Conservation (phyloP, 768 basidiomycete species). For the Clitopilus passeckerianus region DNA sequence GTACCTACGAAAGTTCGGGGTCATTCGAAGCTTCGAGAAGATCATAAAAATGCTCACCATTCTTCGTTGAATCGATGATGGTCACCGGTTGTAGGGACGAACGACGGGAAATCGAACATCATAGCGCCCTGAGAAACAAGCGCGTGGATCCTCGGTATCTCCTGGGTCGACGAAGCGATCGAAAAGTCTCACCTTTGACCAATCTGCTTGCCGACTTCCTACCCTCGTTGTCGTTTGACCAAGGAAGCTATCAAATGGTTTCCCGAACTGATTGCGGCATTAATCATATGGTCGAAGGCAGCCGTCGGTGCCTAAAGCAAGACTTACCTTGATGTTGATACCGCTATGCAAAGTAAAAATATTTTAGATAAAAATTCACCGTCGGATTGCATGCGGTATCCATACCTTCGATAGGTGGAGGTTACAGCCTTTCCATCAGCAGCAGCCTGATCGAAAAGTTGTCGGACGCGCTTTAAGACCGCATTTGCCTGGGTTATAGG, state of each 20-base stretch:
- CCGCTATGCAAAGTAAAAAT: slow-evolving; percentile 14
- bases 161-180: background rate
- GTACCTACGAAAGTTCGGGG: slow-evolving; percentile 7
- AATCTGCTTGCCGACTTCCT: slow-evolving; percentile 24
- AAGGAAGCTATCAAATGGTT: slow-evolving; percentile 29
- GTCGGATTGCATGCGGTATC: background rate
- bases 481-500: slow-evolving; percentile 25
- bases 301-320: background rate
- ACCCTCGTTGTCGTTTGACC: slow-evolving; percentile 28
- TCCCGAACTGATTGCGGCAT: slow-evolving; percentile 21
- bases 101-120: slow-evolving; percentile 34
- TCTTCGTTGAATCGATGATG: slow-evolving; percentile 27
- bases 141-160: background rate
- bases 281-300: background rate
- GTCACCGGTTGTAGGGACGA: slow-evolving; percentile 25
- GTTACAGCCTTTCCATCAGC: slow-evolving; percentile 29
- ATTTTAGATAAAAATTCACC: background rate
- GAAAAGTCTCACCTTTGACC: slow-evolving; percentile 23
- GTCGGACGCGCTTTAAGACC: slow-evolving; percentile 24
- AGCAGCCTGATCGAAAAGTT: slow-evolving; percentile 27
- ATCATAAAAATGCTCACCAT: slow-evolving; percentile 18
- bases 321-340: slow-evolving; percentile 26
- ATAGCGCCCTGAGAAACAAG: slow-evolving; percentile 23
- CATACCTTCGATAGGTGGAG: slow-evolving; percentile 26
- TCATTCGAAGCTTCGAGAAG: background rate